Evolutionary conservation across 306 rosid species (phyloP).

Genomic region (Malus orientalis): DNA sequence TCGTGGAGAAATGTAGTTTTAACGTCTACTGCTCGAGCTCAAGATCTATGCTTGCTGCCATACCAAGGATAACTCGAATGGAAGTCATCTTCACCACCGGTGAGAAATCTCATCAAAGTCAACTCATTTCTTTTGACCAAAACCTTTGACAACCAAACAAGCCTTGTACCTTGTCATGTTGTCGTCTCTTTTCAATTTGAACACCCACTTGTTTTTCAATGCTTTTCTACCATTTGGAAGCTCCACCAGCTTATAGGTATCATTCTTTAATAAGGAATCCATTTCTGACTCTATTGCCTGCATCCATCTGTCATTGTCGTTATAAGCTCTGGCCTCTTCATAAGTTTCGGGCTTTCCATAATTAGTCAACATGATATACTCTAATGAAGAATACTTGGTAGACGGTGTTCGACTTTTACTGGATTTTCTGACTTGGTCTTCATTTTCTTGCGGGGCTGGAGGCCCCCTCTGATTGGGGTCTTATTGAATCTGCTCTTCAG

Average conservation of each 20-base stretch:
- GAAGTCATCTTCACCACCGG: too few species aligned
- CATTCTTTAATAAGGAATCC: background rate
- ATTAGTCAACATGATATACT: background rate
- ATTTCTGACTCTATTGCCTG: background rate
- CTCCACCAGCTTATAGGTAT: background rate
- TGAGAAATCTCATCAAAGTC: too few species aligned
- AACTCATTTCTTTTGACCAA: too few species aligned
- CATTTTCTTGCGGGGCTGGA: background rate
- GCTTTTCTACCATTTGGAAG: background rate
- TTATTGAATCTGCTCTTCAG: background rate
- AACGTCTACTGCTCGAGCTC: background rate
- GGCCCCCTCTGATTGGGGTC: background rate
- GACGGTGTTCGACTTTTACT: background rate
- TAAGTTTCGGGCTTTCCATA: background rate
- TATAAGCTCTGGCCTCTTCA: background rate
- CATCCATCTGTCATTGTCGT: background rate
- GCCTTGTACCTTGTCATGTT: background rate
- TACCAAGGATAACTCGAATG: too few species aligned
- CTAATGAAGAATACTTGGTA: background rate
- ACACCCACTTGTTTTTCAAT: background rate
- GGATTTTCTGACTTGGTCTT: background rate
- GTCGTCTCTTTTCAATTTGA: background rate
- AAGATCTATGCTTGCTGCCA: too few species aligned
- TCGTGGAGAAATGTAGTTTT: background rate
- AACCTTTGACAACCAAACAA: too few species aligned